Evolutionary conservation across 768 basidiomycete species (phyloP).

Genomic region (Hortiboletus flavorubellus): DNA sequence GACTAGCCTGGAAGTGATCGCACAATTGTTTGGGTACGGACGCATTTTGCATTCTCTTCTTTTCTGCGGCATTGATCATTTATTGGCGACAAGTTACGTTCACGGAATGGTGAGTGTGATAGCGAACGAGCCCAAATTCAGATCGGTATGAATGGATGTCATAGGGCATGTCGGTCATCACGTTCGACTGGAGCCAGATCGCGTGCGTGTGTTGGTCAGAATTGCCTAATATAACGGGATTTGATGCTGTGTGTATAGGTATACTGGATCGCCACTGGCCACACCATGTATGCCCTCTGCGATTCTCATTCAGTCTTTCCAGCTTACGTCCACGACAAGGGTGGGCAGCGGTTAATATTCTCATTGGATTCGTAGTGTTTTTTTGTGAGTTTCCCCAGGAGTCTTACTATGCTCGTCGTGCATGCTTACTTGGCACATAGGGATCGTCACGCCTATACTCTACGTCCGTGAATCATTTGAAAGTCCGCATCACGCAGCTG

Average conservation of each 20-base stretch:
- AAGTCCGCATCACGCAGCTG: slow-evolving; percentile 19
- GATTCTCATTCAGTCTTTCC: neutral
- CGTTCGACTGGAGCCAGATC: slow-evolving; percentile 81
- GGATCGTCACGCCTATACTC: slow-evolving; percentile 35
- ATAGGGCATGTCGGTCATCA: slow-evolving; percentile 65
- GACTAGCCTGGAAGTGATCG: slow-evolving; percentile 32
- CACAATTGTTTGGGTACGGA: slow-evolving; percentile 47
- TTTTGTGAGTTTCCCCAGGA: slow-evolving; percentile 45
- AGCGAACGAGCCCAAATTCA: neutral
- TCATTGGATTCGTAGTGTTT: slow-evolving; percentile 64
- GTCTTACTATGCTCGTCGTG: neutral
- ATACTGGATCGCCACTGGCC: slow-evolving; percentile 51
- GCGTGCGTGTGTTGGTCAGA: slow-evolving; percentile 24
- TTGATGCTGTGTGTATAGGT: slow-evolving; percentile 14
- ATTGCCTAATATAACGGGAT: neutral
- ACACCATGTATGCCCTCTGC: slow-evolving; percentile 49
- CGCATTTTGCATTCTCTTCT: neutral
- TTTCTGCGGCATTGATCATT: neutral
- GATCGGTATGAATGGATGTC: neutral
- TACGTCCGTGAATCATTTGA: slow-evolving; percentile 50
- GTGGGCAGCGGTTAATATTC: slow-evolving; percentile 79
- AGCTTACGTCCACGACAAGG: slow-evolving; percentile 27
- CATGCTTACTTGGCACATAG: slow-evolving; percentile 10
- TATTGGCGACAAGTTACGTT: slow-evolving; percentile 23
- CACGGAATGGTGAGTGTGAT: slow-evolving; percentile 43